Evolutionary conservation across 352 stramenopile genomes (phyloP), one percentile per base, ranked within the genome.

Genomic region (Globisporangium camurandrum): DNA sequence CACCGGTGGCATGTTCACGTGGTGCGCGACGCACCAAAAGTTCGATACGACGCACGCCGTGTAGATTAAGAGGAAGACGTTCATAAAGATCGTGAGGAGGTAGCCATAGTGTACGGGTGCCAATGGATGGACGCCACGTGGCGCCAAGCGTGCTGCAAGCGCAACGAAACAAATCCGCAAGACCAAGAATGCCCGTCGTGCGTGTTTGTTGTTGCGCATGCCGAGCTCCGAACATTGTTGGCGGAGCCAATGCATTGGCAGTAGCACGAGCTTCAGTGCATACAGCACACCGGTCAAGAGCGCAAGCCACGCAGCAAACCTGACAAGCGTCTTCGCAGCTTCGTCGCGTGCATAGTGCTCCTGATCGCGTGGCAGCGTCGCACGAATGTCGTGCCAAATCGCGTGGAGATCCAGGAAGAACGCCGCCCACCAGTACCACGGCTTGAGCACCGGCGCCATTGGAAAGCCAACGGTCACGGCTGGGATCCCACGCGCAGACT

Each of bases 361-460:
- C 49, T 90, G 76, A 17, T 63, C 71, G 3, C 68, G 62, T 24
- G 78, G 82, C 17, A 93, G 37, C 24, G 76, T 88, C 47, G 66
- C 78, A 45, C 82, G 82, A 51, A 93, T 88, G 49, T 93, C 79
- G 61, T 93, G 82, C 82, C 82, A 93, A 37, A 91, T 72, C 4
- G 62, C 67, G 59, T 93, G 77, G 22, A 93, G 66, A 58, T 93
- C 76, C 68, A 90, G 70, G 49, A 86, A 71, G 56, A 89, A 93
- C 1, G 66, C 67, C 5, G 82, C 82, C 82, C 78, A 93, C 82
- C 82, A 93, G 53, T 93, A 90, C 82, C 79, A 93, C 20, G 82
- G 82, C 71, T 95, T 95, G 39, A 93, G 64, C 44, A 93, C 78
- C 0, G 84, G 81, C 40, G 84, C 78, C 70, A 95, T 93, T 22